Conservation (phyloP, 1,284 basidiomycete species). For the Malassezia cuniculi region DNA sequence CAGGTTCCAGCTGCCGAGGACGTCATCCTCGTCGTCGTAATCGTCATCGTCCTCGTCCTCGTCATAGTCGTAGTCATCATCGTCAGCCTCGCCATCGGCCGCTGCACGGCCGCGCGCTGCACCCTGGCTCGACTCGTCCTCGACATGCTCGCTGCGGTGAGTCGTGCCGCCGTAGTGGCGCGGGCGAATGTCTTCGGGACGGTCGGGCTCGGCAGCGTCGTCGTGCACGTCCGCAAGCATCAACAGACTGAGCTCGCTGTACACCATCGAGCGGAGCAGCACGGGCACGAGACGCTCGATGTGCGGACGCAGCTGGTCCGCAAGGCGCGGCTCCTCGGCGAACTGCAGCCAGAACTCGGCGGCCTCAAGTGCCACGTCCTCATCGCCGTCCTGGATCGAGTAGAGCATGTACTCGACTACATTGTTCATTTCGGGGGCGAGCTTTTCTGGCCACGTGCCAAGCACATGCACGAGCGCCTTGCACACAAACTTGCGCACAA, state of each 20-base stretch:
- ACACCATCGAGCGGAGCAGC: slow-evolving; percentile 89
- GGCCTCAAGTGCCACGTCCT: slow-evolving; percentile 55
- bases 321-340: slow-evolving; percentile 79
- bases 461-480: slow-evolving; percentile 86
- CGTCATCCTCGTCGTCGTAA: slow-evolving; percentile 87
- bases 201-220: slow-evolving; percentile 66
- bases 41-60: slow-evolving; percentile 73
- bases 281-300: slow-evolving; percentile 80
- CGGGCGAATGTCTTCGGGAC: slow-evolving; percentile 73
- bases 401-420: slow-evolving; percentile 99
- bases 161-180: slow-evolving; percentile 68
- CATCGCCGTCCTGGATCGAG: slow-evolving; percentile 86
- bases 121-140: slow-evolving; percentile 31
- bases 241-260: slow-evolving; percentile 87
- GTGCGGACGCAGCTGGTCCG: slow-evolving; percentile 69
- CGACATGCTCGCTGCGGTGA: slow-evolving; percentile 50
- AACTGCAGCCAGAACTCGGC: slow-evolving; percentile 99
- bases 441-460: slow-evolving; percentile 81
- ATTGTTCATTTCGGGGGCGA: slow-evolving; percentile 86
- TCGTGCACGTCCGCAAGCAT: slow-evolving; percentile 89
- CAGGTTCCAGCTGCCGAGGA: slow-evolving; percentile 96
- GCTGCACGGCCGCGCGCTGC: slow-evolving; percentile 36
- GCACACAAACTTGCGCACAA: slow-evolving; percentile 87
- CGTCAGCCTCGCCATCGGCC: slow-evolving; percentile 47
- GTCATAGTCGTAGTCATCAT: slow-evolving; percentile 61